These are phyloP conservation scores for Monosporozyma aerobia DNA, from an alignment of 805 yeast genomes.

Conservation along the genomic window DNA sequence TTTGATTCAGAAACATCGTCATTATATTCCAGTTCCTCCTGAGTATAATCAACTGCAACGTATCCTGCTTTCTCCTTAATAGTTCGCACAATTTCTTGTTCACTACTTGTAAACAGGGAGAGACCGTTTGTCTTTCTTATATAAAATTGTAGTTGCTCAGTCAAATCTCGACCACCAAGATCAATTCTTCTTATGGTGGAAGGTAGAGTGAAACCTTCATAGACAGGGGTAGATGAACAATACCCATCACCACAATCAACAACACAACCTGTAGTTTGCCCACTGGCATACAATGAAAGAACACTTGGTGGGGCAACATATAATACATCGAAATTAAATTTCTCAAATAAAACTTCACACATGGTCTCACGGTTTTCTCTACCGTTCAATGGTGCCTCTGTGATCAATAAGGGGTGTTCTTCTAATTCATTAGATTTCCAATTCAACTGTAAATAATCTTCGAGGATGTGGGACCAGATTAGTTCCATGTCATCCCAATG, in stretches of 20 bases:
- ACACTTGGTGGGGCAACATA: slow-evolving; percentile 93
- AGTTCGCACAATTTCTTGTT: slow-evolving; percentile 66
- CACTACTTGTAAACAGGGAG: slow-evolving; percentile 59
- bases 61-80: slow-evolving; percentile 72
- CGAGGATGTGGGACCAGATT: slow-evolving; percentile 64
- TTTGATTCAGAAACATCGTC: slow-evolving; percentile 4
- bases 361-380: slow-evolving; percentile 77
- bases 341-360: slow-evolving; percentile 91
- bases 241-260: slow-evolving; percentile 93
- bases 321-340: slow-evolving; percentile 82
- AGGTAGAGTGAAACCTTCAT: slow-evolving; percentile 76
- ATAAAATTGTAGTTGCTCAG: slow-evolving; percentile 61
- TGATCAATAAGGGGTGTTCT: slow-evolving; percentile 79
- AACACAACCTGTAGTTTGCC: slow-evolving; percentile 84
- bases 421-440: slow-evolving; percentile 34
- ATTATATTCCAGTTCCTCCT: slow-evolving; percentile 45
- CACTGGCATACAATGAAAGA: slow-evolving; percentile 75
- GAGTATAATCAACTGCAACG: slow-evolving; percentile 46
- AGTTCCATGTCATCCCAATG: slow-evolving; percentile 85
- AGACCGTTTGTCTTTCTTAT: slow-evolving; percentile 61
- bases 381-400: slow-evolving; percentile 87
- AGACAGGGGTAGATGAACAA: slow-evolving; percentile 78
- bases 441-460: slow-evolving; percentile 44
- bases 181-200: slow-evolving; percentile 65
- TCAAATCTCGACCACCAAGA: slow-evolving; percentile 79